Percentiles rank a stretch among this genome's conserved stretches.
These are phyloP conservation scores for Erysimum cheiri DNA, from an alignment of 441 rosid genomes.

Conservation along the genomic window DNA sequence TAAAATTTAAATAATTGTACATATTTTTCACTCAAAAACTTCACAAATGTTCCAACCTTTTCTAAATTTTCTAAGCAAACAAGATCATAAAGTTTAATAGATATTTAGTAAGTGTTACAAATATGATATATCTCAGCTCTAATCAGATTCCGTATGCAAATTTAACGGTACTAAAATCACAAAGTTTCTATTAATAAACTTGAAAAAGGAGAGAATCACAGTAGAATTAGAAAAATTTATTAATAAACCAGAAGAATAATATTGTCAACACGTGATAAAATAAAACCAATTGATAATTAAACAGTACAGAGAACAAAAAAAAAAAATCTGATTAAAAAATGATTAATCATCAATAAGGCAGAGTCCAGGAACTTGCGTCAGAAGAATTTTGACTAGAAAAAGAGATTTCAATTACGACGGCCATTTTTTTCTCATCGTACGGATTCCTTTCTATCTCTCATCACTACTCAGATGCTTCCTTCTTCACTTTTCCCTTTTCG, in stretches of 20 bases:
- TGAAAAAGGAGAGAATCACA: too few relatives aligned
- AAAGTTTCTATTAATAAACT: background rate
- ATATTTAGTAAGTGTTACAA: too few relatives aligned
- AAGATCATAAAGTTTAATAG: background rate
- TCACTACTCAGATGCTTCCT: constrained; percentile 31
- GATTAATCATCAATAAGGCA: too few relatives aligned
- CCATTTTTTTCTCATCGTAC: constrained; percentile 34
- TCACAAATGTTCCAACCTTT: too few relatives aligned
- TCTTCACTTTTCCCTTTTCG: constrained; percentile 29
- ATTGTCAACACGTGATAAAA: constrained; percentile 40
- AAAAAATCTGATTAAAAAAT: background rate
- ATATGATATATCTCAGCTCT: background rate
- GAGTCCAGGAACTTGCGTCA: constrained; percentile 47
- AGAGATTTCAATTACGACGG: constrained; percentile 45
- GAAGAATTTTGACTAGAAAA: constrained; percentile 39
- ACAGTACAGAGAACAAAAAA: background rate
- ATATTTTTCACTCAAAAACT: too few relatives aligned
- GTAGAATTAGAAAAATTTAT: background rate
- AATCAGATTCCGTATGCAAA: background rate
- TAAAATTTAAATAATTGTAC: too few relatives aligned
- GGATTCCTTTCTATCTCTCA: constrained; percentile 9
- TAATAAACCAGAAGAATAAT: constrained; percentile 18
- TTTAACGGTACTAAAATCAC: background rate
- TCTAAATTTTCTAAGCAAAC: background rate
- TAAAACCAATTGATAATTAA: constrained; percentile 7